Percentiles rank a stretch among this genome's conserved stretches.
phyloP scores from a whole-genome alignment of 225 moss, liverwort and hornwort genomes.

The Straminergon stramineum region DNA sequence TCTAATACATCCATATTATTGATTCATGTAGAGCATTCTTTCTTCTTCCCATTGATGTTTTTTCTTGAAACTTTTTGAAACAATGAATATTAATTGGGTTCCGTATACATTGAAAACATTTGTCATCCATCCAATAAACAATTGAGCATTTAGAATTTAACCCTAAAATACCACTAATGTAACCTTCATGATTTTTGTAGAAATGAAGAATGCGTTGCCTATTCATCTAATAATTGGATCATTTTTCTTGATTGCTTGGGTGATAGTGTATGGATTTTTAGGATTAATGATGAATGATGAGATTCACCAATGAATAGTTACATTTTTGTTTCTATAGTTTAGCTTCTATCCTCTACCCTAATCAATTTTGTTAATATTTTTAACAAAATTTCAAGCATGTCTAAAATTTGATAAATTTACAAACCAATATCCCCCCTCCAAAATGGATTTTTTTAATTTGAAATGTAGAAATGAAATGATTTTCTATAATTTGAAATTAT shows the following conservation, averaged over 20 bases:
- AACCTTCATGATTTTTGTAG: background rate
- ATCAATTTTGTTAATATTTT: background rate
- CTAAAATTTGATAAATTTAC: background rate
- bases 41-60: background rate
- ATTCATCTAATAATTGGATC: background rate
- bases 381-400: background rate
- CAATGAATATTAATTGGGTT: background rate
- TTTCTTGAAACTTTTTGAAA: background rate
- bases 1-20: background rate
- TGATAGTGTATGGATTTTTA: background rate
- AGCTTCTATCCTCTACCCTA: accelerated
- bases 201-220: background rate
- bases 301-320: background rate
- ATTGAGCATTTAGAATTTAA: background rate
- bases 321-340: background rate
- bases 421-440: background rate
- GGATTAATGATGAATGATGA: background rate
- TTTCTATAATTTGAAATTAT: background rate
- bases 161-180: accelerated
- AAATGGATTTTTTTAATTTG: background rate
- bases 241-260: background rate
- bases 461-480: background rate
- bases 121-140: background rate
- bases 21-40: background rate
- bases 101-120: no score